These are phyloP conservation scores for Penicillium palitans DNA, from an alignment of 2,329 filamentous ascomycete genomes.

Conservation along the genomic window DNA sequence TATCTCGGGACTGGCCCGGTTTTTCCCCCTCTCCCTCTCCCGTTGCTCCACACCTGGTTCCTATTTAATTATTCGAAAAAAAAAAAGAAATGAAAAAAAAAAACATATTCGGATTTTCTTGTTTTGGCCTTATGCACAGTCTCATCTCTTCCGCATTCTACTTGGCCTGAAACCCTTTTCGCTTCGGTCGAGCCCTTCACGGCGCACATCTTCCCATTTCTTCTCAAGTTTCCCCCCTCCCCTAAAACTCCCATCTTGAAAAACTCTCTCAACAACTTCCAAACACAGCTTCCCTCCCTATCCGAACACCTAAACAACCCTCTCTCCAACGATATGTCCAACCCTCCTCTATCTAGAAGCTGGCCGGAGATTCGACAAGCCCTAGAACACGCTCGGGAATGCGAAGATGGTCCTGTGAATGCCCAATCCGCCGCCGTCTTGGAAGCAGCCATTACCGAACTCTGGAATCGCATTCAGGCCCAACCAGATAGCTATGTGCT, in stretches of 20 bases:
- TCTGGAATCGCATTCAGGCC: conserved; percentile 68
- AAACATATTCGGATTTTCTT: conserved; percentile 21
- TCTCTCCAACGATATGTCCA: conserved; percentile 29
- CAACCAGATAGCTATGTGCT: conserved; percentile 71
- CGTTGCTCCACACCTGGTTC: conserved; percentile 25
- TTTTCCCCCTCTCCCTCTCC: conserved; percentile 13
- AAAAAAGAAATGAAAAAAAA: conserved; percentile 24
- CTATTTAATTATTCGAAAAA: conserved; percentile 17
- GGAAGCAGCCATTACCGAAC: conserved; percentile 60
- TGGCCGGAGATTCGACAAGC: conserved; percentile 61
- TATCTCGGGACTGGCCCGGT: conserved; percentile 20
- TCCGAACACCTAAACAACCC: neutral
- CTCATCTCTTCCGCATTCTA: conserved; percentile 9
- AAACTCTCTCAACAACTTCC: neutral
- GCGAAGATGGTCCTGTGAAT: conserved; percentile 65
- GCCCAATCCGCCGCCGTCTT: conserved; percentile 64
- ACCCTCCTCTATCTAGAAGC: conserved; percentile 28
- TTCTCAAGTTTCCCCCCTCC: neutral
- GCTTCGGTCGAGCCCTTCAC: conserved; percentile 2
- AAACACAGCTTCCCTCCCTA: neutral
- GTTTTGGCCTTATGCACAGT: conserved; percentile 19
- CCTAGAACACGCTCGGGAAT: conserved; percentile 74
- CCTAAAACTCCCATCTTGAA: neutral
- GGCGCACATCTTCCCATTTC: conserved; percentile 1
- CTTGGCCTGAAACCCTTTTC: neutral